Base-by-base conservation (phyloP, 2,329 filamentous ascomycete species). In the Catunica adiposa region DNA sequence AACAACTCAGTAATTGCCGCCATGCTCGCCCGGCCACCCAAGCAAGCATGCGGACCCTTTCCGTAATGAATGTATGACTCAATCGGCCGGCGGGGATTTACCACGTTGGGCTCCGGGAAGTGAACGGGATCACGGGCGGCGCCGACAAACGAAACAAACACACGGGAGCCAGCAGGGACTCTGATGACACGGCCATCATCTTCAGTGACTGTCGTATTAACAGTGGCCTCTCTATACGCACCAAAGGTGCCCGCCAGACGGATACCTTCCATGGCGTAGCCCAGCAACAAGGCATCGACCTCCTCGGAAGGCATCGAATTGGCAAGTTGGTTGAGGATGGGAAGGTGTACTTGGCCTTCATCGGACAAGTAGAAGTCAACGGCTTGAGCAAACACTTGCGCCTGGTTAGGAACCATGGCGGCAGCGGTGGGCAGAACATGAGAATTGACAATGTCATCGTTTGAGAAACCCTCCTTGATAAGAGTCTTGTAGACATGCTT, bases 251-350 rank as follows among this genome's bases (percentile, higher is more conserved):
- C 79, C 3, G 80, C 78, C 54, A 89, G 71, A 40, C 85, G 80
- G 56, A 85, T 75, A 15, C 80, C 84, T 66, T 87, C 87, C 71
- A 84, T 73, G 46, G 78, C 79, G 63, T 86, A 89, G 40, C 80
- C 82, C 1, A 84, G 72, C 1, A 90, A 72, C 34, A 77, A 69
- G 1, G 79, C 73, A 60, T 88, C 82, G 0, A 74, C 76, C 60
- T 81, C 77, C 11, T 77, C 73, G 1, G 70, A 70, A 0, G 74
- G 70, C 3, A 79, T 71, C 40, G 74, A 64, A 34, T 73, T 69
- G 26, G 86, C 78, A 15, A 84, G 69, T 17, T 69, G 69, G 61
- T 82, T 74, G 55, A 89, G 73, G 46, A 80, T 77, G 0, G 76
- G 70, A 0, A 84, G 66, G 62, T 87, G 71, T 11, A 69, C 61